Evolutionary conservation across 768 basidiomycete species (phyloP).

Genomic region (Mycena latifolia): DNA sequence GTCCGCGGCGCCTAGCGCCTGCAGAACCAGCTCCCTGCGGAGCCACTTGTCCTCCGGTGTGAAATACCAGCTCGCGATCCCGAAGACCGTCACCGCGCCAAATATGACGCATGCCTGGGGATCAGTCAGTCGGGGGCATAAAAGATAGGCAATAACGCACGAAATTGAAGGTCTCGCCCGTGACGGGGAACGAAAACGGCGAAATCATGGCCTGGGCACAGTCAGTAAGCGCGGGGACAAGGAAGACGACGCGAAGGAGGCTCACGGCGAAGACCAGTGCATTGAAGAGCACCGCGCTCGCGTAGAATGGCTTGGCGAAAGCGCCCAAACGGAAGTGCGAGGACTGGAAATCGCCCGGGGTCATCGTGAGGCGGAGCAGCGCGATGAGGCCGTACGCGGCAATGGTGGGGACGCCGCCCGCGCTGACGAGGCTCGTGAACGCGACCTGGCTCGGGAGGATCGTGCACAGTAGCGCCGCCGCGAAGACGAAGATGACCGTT

Average conservation of each 20-base stretch:
- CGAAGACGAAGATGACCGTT: slow-evolving; percentile 88
- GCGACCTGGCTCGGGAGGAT: slow-evolving; percentile 93
- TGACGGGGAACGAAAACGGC: slow-evolving; percentile 90
- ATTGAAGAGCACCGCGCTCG: slow-evolving; percentile 78
- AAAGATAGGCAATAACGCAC: slow-evolving; percentile 56
- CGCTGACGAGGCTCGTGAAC: slow-evolving; percentile 91
- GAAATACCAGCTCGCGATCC: slow-evolving; percentile 81
- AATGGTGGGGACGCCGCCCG: slow-evolving; percentile 88
- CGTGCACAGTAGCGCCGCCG: slow-evolving; percentile 81
- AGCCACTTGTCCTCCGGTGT: slow-evolving; percentile 88
- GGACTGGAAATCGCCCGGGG: slow-evolving; percentile 78
- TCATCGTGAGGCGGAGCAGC: slow-evolving; percentile 80
- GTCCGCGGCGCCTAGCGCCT: slow-evolving; percentile 55
- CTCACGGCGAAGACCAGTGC: slow-evolving; percentile 78
- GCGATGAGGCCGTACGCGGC: slow-evolving; percentile 90
- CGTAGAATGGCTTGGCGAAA: slow-evolving; percentile 76
- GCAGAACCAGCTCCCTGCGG: slow-evolving; percentile 69
- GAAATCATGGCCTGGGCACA: slow-evolving; percentile 83
- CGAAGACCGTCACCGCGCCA: slow-evolving; percentile 82
- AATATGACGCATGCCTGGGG: slow-evolving; percentile 82
- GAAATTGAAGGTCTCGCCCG: slow-evolving; percentile 84
- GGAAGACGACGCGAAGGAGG: slow-evolving; percentile 29
- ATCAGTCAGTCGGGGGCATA: slow-evolving; percentile 6
- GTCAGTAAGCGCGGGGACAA: background rate
- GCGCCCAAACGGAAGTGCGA: slow-evolving; percentile 82